These are phyloP conservation scores for Condylostoma magnum DNA, from an alignment of 169 alveolate genomes.

Conservation along the genomic window DNA sequence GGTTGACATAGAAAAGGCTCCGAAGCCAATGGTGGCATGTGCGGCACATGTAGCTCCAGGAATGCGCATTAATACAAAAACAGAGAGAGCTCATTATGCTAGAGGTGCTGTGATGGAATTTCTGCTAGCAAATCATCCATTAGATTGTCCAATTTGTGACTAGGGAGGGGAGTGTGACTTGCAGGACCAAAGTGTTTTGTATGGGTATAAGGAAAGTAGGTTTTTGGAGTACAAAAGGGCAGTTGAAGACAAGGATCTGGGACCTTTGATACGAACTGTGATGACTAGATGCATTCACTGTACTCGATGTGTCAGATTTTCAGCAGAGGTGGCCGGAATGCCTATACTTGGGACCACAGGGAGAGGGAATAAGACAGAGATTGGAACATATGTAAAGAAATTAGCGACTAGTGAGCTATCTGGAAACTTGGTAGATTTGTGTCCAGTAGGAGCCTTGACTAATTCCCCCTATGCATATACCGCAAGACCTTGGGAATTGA, in stretches of 20 bases:
- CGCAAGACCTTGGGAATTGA: slow-evolving; percentile 82
- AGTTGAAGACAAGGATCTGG: slow-evolving; percentile 75
- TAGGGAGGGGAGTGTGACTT: slow-evolving; percentile 87
- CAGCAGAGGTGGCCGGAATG: slow-evolving; percentile 71
- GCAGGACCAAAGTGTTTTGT: slow-evolving; percentile 66
- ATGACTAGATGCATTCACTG: slow-evolving; percentile 82
- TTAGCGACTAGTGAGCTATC: slow-evolving; percentile 71
- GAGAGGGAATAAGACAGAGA: slow-evolving; percentile 71
- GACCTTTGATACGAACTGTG: slow-evolving; percentile 68
- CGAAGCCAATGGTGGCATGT: slow-evolving; percentile 78
- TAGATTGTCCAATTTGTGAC: slow-evolving; percentile 84
- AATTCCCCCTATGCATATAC: slow-evolving; percentile 69
- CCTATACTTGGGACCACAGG: slow-evolving; percentile 68
- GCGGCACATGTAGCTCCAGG: slow-evolving; percentile 72
- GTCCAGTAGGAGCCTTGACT: slow-evolving; percentile 84
- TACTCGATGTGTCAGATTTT: slow-evolving; percentile 74
- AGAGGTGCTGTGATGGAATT: slow-evolving; percentile 85
- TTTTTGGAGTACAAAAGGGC: slow-evolving; percentile 74
- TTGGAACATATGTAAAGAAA: slow-evolving; percentile 74
- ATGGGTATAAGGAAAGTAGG: slow-evolving; percentile 70
- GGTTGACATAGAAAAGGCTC: slow-evolving; percentile 75
- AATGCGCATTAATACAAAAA: slow-evolving; percentile 65
- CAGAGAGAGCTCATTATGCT: slow-evolving; percentile 69
- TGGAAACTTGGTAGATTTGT: slow-evolving; percentile 72
- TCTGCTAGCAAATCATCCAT: slow-evolving; percentile 82